phyloP scores from a whole-genome alignment of 805 yeast species.

The Suhomyces emberorum region DNA sequence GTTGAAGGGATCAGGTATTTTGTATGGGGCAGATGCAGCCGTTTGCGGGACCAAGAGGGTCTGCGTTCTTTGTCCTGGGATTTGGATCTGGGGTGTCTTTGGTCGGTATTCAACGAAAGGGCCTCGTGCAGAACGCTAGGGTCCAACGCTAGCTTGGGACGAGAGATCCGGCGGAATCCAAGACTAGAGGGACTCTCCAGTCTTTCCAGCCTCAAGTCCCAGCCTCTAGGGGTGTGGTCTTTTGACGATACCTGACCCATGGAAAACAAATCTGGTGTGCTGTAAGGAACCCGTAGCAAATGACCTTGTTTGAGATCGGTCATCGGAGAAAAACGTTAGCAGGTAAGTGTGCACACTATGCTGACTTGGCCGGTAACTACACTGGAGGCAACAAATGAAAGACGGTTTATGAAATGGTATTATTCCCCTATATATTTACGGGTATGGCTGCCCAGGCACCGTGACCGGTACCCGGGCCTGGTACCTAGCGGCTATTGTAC shows the following conservation, averaged over 20 bases:
- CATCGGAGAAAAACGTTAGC: slow-evolving; percentile 1
- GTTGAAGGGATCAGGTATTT: slow-evolving; percentile 5
- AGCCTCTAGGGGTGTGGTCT: slow-evolving; percentile 1
- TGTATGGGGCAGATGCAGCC: slow-evolving; percentile 3
- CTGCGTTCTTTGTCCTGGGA: background rate
- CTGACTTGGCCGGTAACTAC: background rate
- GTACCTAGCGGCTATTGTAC: too few relatives aligned
- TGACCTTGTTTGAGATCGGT: background rate
- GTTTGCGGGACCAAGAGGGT: slow-evolving; percentile 1
- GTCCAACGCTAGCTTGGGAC: background rate
- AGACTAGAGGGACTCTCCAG: background rate
- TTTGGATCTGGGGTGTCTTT: background rate
- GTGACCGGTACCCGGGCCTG: too few relatives aligned
- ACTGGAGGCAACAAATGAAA: background rate
- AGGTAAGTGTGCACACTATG: background rate
- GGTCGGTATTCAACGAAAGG: background rate
- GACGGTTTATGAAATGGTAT: too few relatives aligned
- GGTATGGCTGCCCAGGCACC: background rate
- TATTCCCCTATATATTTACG: too few relatives aligned
- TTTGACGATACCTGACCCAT: slow-evolving; percentile 8
- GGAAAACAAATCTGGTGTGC: slow-evolving; percentile 5
- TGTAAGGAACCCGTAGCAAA: slow-evolving; percentile 1
- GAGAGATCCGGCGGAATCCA: background rate
- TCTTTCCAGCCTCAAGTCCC: background rate
- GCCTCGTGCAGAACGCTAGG: too few relatives aligned